These are phyloP conservation scores for Leptosphaerulina australis DNA, from an alignment of 2,329 filamentous ascomycete genomes.

Conservation along the genomic window DNA sequence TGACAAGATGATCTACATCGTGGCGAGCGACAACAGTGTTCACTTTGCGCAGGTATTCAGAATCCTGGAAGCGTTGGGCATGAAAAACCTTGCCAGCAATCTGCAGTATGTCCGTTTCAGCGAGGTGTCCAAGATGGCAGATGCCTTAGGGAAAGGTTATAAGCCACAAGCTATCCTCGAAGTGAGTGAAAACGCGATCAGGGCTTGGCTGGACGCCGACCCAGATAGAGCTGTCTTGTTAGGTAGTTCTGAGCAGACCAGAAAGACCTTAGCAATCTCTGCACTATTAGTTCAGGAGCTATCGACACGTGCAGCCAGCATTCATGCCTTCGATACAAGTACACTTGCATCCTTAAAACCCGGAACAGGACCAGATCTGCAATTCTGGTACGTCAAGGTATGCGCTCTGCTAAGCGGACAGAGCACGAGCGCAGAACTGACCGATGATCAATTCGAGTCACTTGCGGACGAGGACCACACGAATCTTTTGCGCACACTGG, in stretches of 20 bases:
- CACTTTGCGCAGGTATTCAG: conserved; percentile 78
- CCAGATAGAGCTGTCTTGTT: conserved; percentile 28
- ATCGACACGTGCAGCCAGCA: conserved; percentile 27
- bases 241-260: conserved; percentile 19
- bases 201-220: conserved; percentile 23
- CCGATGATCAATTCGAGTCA: conserved; percentile 30
- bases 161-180: conserved; percentile 70
- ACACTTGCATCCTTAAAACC: conserved; percentile 37
- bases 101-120: conserved; percentile 79
- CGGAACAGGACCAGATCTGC: conserved; percentile 38
- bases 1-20: conserved; percentile 81
- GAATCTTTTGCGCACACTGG: conserved; percentile 37
- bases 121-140: conserved; percentile 59
- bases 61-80: conserved; percentile 73
- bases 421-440: conserved; percentile 17
- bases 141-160: conserved; percentile 67
- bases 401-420: conserved; percentile 24
- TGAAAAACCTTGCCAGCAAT: conserved; percentile 69
- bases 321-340: conserved; percentile 35
- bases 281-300: conserved; percentile 40
- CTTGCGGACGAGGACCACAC: conserved; percentile 33
- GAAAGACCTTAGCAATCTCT: conserved; percentile 26
- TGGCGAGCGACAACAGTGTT: conserved; percentile 73
- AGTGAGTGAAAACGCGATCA: conserved; percentile 30
- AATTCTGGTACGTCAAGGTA: conserved; percentile 40